These are phyloP conservation scores for Pleoardoris graminearum DNA, from an alignment of 2,329 filamentous ascomycete species.

Conservation along the genomic window DNA sequence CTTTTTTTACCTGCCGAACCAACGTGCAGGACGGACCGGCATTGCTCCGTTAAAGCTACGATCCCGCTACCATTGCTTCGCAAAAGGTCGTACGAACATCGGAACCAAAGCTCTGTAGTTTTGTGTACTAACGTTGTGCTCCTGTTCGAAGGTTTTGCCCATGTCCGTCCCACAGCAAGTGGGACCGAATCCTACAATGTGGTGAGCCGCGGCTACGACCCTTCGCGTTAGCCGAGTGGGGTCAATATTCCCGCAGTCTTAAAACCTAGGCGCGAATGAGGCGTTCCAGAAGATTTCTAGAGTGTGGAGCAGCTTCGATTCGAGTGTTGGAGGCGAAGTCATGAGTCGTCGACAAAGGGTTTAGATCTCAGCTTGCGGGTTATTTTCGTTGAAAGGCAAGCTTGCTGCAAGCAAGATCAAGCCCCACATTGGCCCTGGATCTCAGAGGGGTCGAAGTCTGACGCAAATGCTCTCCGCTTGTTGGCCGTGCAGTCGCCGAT, in stretches of 20 bases:
- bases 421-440: slow-evolving; percentile 9
- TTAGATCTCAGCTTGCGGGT: slow-evolving; percentile 1
- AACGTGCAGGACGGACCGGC: background rate
- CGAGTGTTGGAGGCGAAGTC: background rate
- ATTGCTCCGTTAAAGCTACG: background rate
- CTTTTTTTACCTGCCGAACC: slow-evolving; percentile 5
- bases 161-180: background rate
- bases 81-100: background rate
- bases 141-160: background rate
- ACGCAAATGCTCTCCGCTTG: background rate
- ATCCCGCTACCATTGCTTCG: background rate
- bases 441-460: background rate
- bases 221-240: slow-evolving; percentile 3
- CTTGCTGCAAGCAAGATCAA: slow-evolving; percentile 9
- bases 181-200: slow-evolving; percentile 3
- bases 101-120: slow-evolving; percentile 1
- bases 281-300: slow-evolving; percentile 6
- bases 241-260: background rate
- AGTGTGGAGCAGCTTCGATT: background rate
- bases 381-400: slow-evolving; percentile 5
- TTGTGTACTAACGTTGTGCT: background rate
- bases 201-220: background rate
- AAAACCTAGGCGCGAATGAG: background rate
- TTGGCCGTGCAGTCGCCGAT: background rate
- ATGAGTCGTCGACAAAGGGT: background rate